A percentile compares a stretch with the other conserved stretches of the same genome.
phyloP scores from a whole-genome alignment of 495 filamentous ascomycete species.

The Podospora bellae-mahoneyi region DNA sequence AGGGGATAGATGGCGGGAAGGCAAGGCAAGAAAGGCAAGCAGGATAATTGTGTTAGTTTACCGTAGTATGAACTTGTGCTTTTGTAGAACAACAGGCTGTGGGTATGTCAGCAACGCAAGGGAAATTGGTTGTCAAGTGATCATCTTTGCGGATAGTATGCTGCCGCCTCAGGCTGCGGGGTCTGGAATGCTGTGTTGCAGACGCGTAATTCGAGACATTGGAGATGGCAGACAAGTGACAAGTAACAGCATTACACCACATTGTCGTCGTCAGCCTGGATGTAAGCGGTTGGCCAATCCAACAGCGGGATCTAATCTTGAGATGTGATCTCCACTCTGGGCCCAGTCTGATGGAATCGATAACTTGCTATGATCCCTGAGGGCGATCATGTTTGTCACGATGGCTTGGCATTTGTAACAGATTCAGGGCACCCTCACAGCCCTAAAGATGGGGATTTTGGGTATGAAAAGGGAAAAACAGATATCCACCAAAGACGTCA shows the following conservation, averaged over 20 bases:
- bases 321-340: neutral
- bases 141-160: neutral
- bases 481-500: neutral
- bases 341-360: too few relatives aligned
- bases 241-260: neutral
- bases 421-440: conserved; percentile 10
- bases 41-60: neutral
- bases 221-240: neutral
- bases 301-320: neutral
- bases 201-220: conserved; percentile 19
- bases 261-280: neutral
- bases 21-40: neutral
- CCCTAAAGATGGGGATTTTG: neutral
- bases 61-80: neutral
- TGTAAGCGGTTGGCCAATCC: neutral
- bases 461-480: neutral
- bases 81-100: neutral
- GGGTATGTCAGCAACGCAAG: neutral
- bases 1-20: neutral
- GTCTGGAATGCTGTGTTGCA: neutral
- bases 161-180: neutral
- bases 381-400: neutral
- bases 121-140: neutral
- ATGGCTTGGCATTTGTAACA: conserved; percentile 15
- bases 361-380: neutral